Evolutionary conservation across 2,329 filamentous ascomycete genomes (phyloP).

Genomic region (Arthrobotrys entomopaga): DNA sequence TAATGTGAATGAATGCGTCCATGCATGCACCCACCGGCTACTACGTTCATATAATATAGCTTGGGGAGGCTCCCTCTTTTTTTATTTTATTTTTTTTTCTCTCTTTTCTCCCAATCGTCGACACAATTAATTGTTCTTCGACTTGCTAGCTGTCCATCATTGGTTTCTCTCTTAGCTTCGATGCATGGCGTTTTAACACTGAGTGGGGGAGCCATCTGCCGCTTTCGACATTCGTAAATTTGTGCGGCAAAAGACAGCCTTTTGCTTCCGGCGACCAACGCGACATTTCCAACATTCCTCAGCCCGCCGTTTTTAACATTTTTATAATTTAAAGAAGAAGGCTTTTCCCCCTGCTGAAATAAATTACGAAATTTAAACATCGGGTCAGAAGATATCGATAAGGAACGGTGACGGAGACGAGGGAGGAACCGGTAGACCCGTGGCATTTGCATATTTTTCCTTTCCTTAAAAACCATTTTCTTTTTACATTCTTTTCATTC

Average conservation of each 20-base stretch:
- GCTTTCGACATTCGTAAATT: conserved; percentile 15
- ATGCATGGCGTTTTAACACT: conserved; percentile 33
- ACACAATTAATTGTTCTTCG: conserved; percentile 3
- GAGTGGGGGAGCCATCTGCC: conserved; percentile 21
- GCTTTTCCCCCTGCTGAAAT: background rate
- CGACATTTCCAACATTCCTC: conserved; percentile 16
- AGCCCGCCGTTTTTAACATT: background rate
- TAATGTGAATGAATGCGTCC: conserved; percentile 20
- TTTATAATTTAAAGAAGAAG: background rate
- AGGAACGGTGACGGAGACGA: background rate
- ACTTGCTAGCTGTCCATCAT: conserved; percentile 6
- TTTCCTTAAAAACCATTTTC: too few species aligned
- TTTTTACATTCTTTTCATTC: conserved; percentile 1
- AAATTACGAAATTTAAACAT: background rate
- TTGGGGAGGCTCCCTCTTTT: conserved; percentile 26
- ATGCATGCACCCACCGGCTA: conserved; percentile 12
- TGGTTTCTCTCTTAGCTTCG: conserved; percentile 13
- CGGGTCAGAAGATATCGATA: background rate
- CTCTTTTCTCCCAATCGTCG: conserved; percentile 1
- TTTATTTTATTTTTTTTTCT: conserved; percentile 26
- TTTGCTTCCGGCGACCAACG: conserved; percentile 11
- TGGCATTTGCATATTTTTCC: conserved; percentile 1
- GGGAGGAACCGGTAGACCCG: conserved; percentile 22
- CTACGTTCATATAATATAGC: conserved; percentile 9
- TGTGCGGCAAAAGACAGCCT: conserved; percentile 24